Evolutionary conservation across 495 filamentous ascomycete species (phyloP), one percentile per base, ranked within the genome.

Genomic region (Cladorrhinum samala): DNA sequence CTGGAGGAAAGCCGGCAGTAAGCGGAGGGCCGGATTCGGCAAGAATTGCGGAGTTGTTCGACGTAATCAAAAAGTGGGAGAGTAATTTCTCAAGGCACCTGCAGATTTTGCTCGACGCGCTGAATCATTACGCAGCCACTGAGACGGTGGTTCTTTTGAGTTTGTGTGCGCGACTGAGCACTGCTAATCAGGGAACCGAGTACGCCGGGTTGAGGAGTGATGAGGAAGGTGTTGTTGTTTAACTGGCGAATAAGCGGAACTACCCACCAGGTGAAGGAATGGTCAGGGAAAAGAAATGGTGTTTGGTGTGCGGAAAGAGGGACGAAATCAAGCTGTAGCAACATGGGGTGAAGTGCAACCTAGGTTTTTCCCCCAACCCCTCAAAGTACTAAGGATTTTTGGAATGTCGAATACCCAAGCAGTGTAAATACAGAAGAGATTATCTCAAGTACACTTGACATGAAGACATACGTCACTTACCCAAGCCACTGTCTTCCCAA

Each of bases 101-200:
- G 59, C 88, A 90, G 69, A 93, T 97, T 57, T 66, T 98, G 56
- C 77, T 96, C 46, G 92, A 96, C 68, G 89, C 88, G 44, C 70
- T 98, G 60, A 96, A 97, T 58, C 95, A 97, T 67, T 95, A 95
- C 58, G 93, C 93, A 1, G 92, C 91, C 0, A 98, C 93, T 2
- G 93, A 98, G 72, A 97, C 93, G 57, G 93, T 96, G 24, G 93
- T 95, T 20, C 72, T 97, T 53, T 69, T 96, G 52, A 88, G 92
- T 52, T 74, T 98, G 5, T 91, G 88, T 66, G 87, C 88, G 23
- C 67, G 87, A 56, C 62, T 91, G 62, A 86, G 84, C 53, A 87
- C 83, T 38, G 88, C 85, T 33, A 86, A 81, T 51, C 85, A 88
- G 56, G 86, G 86, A 24, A 78, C 74, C 8, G 79, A 80, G 57